phyloP scores from a whole-genome alignment of 1,284 basidiomycete genomes.

The Taiwanofungus camphoratus region DNA sequence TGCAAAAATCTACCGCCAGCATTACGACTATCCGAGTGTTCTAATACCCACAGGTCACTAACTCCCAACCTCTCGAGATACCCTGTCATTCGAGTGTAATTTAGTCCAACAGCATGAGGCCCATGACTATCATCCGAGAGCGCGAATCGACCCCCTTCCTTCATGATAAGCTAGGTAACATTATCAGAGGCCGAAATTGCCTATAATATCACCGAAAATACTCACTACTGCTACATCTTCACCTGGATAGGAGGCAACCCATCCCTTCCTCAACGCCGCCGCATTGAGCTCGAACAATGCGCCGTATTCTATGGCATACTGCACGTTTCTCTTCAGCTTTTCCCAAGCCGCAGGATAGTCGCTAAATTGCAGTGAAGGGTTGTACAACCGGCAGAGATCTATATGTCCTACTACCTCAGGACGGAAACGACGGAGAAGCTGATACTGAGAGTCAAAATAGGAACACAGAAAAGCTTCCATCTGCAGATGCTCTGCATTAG shows the following conservation, averaged over 20 bases:
- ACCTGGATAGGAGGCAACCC: constrained; percentile 82
- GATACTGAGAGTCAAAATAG: constrained; percentile 84
- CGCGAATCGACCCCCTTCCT: constrained; percentile 67
- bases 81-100: constrained; percentile 64
- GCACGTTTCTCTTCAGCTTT: constrained; percentile 74
- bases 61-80: constrained; percentile 69
- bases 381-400: constrained; percentile 84
- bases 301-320: constrained; percentile 74
- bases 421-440: constrained; percentile 60
- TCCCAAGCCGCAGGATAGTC: constrained; percentile 56
- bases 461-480: constrained; percentile 49
- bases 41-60: constrained; percentile 63
- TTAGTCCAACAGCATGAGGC: constrained; percentile 81
- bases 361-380: constrained; percentile 49
- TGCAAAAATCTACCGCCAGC: constrained; percentile 40
- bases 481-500: constrained; percentile 11
- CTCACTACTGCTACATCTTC: constrained; percentile 71
- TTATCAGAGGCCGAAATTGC: neutral
- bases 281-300: constrained; percentile 93
- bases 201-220: constrained; percentile 10
- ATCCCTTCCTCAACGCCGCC: constrained; percentile 89
- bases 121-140: constrained; percentile 97
- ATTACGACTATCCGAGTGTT: constrained; percentile 32
- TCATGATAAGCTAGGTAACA: constrained; percentile 56
- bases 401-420: constrained; percentile 94